These are phyloP conservation scores for Syzygium syzygioides DNA, from an alignment of 441 rosid genomes.

Conservation along the genomic window DNA sequence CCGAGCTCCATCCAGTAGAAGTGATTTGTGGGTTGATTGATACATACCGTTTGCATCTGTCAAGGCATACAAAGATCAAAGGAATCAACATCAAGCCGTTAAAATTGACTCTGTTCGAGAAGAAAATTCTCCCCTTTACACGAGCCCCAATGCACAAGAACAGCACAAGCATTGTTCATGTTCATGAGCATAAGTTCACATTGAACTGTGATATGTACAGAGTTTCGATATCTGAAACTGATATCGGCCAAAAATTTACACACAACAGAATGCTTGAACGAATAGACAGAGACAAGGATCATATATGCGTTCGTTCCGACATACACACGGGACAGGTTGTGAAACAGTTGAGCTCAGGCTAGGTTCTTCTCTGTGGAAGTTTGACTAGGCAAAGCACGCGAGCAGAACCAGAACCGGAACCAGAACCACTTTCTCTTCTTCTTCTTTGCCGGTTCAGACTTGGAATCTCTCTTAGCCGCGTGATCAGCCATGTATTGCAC, in stretches of 20 bases:
- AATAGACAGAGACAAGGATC: neutral
- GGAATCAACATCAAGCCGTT: neutral
- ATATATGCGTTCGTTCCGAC: neutral
- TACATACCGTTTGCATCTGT: neutral
- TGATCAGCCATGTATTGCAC: constrained; percentile 42
- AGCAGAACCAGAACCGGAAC: constrained; percentile 27
- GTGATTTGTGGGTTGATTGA: neutral
- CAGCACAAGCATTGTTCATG: neutral
- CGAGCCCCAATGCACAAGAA: neutral
- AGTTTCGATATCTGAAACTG: neutral
- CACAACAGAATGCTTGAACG: neutral
- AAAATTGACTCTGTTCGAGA: neutral
- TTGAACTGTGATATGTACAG: neutral
- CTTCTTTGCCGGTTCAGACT: constrained; percentile 15
- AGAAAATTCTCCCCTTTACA: neutral
- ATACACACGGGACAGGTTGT: neutral
- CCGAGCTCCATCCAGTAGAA: neutral
- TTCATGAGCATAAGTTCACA: neutral
- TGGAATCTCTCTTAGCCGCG: constrained; percentile 22
- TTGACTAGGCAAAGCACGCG: neutral
- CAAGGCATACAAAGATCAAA: neutral
- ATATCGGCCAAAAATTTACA: neutral
- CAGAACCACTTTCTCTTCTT: constrained; percentile 32
- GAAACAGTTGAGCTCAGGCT: neutral
- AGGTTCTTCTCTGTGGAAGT: neutral